These are phyloP conservation scores for Penicillium flavigenum DNA, from an alignment of 495 filamentous ascomycete genomes.

Conservation along the genomic window DNA sequence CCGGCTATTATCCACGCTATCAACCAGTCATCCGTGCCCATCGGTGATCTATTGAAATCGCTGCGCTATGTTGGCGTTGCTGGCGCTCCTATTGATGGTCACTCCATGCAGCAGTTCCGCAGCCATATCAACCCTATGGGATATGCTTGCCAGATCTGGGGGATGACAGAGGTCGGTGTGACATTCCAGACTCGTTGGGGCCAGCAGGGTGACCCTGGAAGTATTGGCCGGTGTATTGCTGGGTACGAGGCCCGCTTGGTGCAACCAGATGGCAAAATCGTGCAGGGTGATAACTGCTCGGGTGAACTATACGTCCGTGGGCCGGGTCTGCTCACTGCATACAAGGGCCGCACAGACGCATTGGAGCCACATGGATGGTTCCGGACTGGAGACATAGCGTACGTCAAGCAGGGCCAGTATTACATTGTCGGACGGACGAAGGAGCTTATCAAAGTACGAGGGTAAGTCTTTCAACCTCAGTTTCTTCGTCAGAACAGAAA, in stretches of 20 bases:
- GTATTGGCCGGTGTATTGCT: conserved; percentile 72
- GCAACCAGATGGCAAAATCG: conserved; percentile 50
- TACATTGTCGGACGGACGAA: conserved; percentile 79
- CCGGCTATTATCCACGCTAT: conserved; percentile 59
- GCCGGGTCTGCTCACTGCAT: conserved; percentile 34
- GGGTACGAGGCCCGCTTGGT: conserved; percentile 58
- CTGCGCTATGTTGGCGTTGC: conserved; percentile 51
- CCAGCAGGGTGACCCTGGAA: conserved; percentile 36
- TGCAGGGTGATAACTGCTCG: conserved; percentile 46
- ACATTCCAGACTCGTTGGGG: conserved; percentile 53
- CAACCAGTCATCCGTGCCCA: conserved; percentile 41
- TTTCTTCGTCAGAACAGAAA: not conserved
- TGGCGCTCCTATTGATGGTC: conserved; percentile 48
- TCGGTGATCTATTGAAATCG: conserved; percentile 47
- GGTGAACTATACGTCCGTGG: conserved; percentile 57
- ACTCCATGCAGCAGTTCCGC: conserved; percentile 41
- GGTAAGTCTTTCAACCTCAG: conserved; percentile 27
- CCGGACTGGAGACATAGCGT: conserved; percentile 73
- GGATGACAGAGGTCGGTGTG: conserved; percentile 53
- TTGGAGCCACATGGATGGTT: conserved; percentile 66
- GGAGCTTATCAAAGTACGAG: conserved; percentile 69
- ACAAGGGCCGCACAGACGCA: conserved; percentile 42
- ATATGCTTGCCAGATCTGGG: conserved; percentile 35
- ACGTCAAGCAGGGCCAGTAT: conserved; percentile 56
- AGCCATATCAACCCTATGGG: conserved; percentile 43